These are phyloP conservation scores for Fonsecaea pedrosoi DNA, from an alignment of 2,329 filamentous ascomycete genomes.

Conservation along the genomic window DNA sequence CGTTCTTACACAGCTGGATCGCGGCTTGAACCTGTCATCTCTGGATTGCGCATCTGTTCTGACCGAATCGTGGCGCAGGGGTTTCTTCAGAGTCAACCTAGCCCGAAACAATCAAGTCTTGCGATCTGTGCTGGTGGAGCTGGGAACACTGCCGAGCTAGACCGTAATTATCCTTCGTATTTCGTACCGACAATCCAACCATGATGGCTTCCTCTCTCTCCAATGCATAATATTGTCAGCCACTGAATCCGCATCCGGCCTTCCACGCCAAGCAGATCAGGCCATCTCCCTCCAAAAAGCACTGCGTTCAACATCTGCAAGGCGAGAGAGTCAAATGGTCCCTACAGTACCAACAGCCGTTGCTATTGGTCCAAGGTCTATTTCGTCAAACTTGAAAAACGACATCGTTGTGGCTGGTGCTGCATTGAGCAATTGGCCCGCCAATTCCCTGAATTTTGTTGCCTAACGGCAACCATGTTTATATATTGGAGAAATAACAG, in stretches of 20 bases:
- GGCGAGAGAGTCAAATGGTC: background rate
- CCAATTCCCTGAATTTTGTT: slow-evolving; percentile 19
- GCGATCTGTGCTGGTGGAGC: background rate
- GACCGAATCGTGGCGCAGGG: background rate
- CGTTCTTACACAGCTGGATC: background rate
- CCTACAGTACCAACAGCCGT: background rate
- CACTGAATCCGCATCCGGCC: background rate
- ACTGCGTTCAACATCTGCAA: background rate
- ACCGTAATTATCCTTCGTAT: background rate
- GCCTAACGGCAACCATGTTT: slow-evolving; percentile 13
- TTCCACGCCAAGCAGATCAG: slow-evolving; percentile 14
- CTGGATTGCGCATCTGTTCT: background rate
- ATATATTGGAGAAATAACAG: slow-evolving; percentile 21
- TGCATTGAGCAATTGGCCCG: slow-evolving; percentile 2
- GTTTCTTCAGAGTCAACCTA: background rate
- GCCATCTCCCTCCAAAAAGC: background rate
- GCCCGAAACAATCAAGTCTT: background rate
- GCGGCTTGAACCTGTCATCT: background rate
- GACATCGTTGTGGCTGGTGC: slow-evolving; percentile 25
- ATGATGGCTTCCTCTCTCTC: background rate
- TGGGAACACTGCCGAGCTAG: background rate
- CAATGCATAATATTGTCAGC: background rate
- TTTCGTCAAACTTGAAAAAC: slow-evolving; percentile 3
- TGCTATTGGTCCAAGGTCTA: slow-evolving; percentile 5
- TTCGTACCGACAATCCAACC: background rate